Evolutionary conservation across 148 eudicot species (phyloP), one percentile per base, ranked within the genome.

Genomic region (Camellia granthamiana): DNA sequence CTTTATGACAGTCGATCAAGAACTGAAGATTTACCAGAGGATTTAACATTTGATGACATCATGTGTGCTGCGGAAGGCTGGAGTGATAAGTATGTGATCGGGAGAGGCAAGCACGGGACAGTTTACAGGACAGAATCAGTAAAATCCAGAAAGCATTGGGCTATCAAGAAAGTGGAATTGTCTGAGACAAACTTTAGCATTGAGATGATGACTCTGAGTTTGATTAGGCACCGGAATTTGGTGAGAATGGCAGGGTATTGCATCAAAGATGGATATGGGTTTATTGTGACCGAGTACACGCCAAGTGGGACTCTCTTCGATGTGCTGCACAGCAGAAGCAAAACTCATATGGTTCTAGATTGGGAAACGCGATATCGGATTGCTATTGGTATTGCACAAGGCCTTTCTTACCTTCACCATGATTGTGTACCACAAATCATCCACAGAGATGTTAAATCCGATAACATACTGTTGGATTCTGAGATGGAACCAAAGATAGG

Each of bases 401-500:
- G 77, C 47, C 76, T 80, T 62, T 80, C 77, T 9, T 80, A 80
- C 43, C 77, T 80, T 47, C 82, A 80, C 52, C 82, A 72, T 49
- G 82, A 80, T 62, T 80, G 77, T 73, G 77, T 80, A 6, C 82
- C 82, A 8, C 77, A 62, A 41, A 80, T 80, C 60, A 72, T 80
- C 21, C 81, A 71, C 18, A 79, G 81, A 79, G 81, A 79, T 15
- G 38, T 79, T 60, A 79, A 70, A 71, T 79, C 82, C 30, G 61
- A 80, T 61, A 80, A 80, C 49, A 63, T 80, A 72, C 16, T 80
- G 77, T 44, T 80, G 70, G 77, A 73, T 72, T 61, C 82, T 44
- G 77, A 80, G 13, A 23, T 47, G 76, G 82, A 80, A 15, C 82
- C 77, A 71, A 80, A 80, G 76, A 73, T 73, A 49, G 82, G 82